A percentile compares a stretch with the other conserved stretches of the same genome.
Evolutionary conservation across 2,329 filamentous ascomycete species (phyloP).

Genomic region (Exophiala lecanii-corni): DNA sequence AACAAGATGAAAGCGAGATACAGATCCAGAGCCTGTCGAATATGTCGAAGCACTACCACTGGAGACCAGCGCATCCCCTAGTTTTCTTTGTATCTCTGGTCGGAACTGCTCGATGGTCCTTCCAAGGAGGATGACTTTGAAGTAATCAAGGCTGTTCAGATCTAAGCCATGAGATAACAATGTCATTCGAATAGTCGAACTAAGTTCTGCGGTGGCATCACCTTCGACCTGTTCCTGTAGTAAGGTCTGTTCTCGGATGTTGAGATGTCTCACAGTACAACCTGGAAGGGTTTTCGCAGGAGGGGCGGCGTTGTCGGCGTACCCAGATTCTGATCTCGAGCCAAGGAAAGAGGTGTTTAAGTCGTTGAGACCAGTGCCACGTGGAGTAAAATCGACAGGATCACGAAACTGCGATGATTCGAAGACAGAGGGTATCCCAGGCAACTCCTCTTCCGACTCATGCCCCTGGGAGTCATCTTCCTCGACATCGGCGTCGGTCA

Average conservation of each 20-base stretch:
- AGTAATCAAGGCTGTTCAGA: conserved; percentile 13
- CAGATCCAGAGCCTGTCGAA: conserved; percentile 33
- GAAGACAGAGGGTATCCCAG: conserved; percentile 8
- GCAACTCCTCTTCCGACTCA: conserved; percentile 26
- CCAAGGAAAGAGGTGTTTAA: neutral
- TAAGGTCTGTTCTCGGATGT: neutral
- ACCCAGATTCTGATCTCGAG: neutral
- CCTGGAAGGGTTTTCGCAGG: neutral
- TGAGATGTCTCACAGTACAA: neutral
- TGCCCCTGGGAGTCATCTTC: conserved; percentile 36
- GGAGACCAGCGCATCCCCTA: conserved; percentile 44
- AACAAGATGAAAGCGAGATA: conserved; percentile 45
- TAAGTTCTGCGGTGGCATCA: neutral
- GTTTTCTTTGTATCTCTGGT: conserved; percentile 35
- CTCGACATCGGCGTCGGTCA: conserved; percentile 31
- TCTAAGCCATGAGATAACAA: conserved; percentile 25
- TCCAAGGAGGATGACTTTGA: conserved; percentile 20
- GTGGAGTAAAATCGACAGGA: neutral
- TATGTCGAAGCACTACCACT: conserved; percentile 33
- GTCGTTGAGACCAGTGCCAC: neutral
- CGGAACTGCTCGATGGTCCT: conserved; percentile 18
- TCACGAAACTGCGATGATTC: neutral
- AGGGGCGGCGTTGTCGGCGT: neutral
- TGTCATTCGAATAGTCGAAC: conserved; percentile 26
- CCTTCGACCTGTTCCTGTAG: neutral